phyloP scores from a whole-genome alignment of 148 eudicot species.

The Rhododendron vialii region DNA sequence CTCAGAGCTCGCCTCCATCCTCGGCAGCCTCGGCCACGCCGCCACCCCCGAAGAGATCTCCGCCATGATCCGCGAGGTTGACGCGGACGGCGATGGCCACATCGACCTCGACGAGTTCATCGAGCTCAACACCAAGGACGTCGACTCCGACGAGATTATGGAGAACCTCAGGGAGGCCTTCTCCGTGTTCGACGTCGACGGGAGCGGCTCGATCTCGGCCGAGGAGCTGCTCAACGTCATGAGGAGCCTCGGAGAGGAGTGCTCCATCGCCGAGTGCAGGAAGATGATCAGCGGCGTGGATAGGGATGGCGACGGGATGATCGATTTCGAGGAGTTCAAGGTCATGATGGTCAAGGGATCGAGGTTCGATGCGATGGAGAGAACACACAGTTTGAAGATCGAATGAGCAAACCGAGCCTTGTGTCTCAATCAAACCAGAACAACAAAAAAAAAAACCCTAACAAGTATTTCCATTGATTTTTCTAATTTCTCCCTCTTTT shows the following conservation, averaged over 20 bases:
- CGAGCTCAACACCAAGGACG: conserved; percentile 43
- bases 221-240: conserved; percentile 40
- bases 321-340: conserved; percentile 40
- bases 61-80: conserved; percentile 37
- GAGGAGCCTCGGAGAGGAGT: conserved; percentile 40
- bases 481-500: background rate
- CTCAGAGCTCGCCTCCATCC: conserved; percentile 40
- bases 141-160: conserved; percentile 31
- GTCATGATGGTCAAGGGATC: conserved; percentile 37
- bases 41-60: conserved; percentile 27
- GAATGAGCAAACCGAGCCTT: background rate
- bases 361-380: conserved; percentile 8
- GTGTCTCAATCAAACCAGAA: too few species aligned
- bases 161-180: conserved; percentile 42
- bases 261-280: conserved; percentile 35
- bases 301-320: conserved; percentile 45
- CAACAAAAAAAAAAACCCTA: background rate
- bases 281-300: conserved; percentile 50
- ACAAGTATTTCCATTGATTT: background rate
- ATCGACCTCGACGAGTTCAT: conserved; percentile 40
- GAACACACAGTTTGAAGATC: background rate
- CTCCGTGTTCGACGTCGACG: conserved; percentile 41
- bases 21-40: conserved; percentile 30
- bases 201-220: conserved; percentile 37
- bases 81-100: conserved; percentile 49